Conservation (phyloP, 2,329 filamentous ascomycete genomes). For the Ceratocystiopsis minuta region DNA sequence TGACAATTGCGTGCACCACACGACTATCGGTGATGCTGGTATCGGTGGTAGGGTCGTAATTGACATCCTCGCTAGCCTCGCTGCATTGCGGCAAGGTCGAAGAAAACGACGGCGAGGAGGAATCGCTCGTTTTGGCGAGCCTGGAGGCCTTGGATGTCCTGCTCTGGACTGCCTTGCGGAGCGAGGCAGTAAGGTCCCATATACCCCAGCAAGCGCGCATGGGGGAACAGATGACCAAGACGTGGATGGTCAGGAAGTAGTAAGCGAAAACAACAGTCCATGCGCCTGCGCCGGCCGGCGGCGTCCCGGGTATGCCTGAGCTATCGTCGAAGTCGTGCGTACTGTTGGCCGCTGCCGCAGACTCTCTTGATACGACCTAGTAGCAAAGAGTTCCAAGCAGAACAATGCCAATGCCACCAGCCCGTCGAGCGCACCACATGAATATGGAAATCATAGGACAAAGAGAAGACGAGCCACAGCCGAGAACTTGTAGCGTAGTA, state of each 20-base stretch:
- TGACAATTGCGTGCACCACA: slow-evolving; percentile 47
- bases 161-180: slow-evolving; percentile 27
- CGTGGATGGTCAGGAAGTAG: slow-evolving; percentile 47
- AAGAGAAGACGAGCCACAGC: too few relatives aligned
- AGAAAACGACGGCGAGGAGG: too few relatives aligned
- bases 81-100: too few relatives aligned
- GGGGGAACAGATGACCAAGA: slow-evolving; percentile 45
- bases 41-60: slow-evolving; percentile 27
- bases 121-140: slow-evolving; percentile 15
- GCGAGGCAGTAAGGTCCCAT: slow-evolving; percentile 33
- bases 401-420: slow-evolving; percentile 37
- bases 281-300: slow-evolving; percentile 25
- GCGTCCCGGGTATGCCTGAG: slow-evolving; percentile 17
- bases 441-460: slow-evolving; percentile 35
- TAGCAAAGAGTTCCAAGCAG: slow-evolving; percentile 29
- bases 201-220: slow-evolving; percentile 44
- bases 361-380: slow-evolving; percentile 35
- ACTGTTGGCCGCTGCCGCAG: slow-evolving; percentile 14
- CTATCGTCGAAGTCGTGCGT: slow-evolving; percentile 25
- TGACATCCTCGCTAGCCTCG: slow-evolving; percentile 30
- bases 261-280: slow-evolving; percentile 40
- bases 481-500: too few relatives aligned
- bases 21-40: slow-evolving; percentile 10
- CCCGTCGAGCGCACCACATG: slow-evolving; percentile 33
- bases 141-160: slow-evolving; percentile 30